These are phyloP conservation scores for Inga leiocalycina DNA, from an alignment of 306 rosid genomes.

Conservation along the genomic window DNA sequence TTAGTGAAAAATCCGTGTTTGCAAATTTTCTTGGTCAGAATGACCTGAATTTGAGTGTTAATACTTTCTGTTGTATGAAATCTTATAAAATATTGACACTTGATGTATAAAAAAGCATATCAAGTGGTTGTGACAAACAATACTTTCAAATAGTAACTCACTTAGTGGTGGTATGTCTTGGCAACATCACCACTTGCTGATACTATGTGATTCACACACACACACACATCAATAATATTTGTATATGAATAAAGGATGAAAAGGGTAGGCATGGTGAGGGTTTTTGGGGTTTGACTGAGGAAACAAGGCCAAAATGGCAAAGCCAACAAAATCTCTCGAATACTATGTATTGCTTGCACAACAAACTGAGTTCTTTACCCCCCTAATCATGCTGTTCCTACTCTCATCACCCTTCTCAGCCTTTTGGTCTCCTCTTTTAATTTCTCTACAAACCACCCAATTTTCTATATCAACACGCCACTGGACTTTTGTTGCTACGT, in stretches of 20 bases:
- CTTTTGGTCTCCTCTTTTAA: neutral
- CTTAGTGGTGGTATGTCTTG: too few relatives aligned
- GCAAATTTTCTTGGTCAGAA: too few relatives aligned
- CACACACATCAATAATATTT: neutral
- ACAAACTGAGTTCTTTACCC: slow-evolving; percentile 33
- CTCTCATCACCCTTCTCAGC: slow-evolving; percentile 7
- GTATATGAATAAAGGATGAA: neutral
- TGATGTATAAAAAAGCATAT: too few relatives aligned
- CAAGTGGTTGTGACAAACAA: too few relatives aligned
- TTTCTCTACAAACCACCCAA: neutral
- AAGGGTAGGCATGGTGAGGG: neutral
- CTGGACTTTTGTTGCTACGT: neutral
- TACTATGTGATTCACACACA: too few relatives aligned
- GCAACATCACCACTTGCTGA: too few relatives aligned
- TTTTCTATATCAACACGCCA: neutral
- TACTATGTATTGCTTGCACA: slow-evolving; percentile 34
- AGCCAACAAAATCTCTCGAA: slow-evolving; percentile 21
- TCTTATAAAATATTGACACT: too few relatives aligned
- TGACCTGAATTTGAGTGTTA: too few relatives aligned
- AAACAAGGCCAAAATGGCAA: neutral
- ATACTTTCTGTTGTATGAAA: too few relatives aligned
- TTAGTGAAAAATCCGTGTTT: too few relatives aligned
- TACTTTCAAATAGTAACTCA: too few relatives aligned
- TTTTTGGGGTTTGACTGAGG: slow-evolving; percentile 33
- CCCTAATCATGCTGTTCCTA: slow-evolving; percentile 32